Conservation (phyloP, 129 eudicot species). For the Deinandra increscens region DNA sequence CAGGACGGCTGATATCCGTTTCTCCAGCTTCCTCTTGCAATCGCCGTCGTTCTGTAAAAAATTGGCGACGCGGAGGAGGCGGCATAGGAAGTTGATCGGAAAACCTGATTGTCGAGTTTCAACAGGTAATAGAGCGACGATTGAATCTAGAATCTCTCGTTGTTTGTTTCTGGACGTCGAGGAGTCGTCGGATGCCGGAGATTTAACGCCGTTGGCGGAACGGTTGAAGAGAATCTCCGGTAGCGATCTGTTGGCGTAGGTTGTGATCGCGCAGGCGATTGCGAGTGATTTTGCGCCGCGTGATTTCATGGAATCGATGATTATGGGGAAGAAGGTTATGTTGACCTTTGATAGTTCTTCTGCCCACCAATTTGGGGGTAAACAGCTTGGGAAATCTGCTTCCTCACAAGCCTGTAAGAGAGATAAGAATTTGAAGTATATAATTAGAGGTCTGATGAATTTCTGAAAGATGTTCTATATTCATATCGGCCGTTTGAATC, state of each 20-base stretch:
- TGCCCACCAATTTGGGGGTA: slow-evolving; percentile 97
- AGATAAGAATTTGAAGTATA: background rate
- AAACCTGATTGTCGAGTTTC: slow-evolving; percentile 54
- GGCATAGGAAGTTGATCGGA: slow-evolving; percentile 76
- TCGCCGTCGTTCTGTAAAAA: slow-evolving; percentile 46
- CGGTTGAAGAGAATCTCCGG: slow-evolving; percentile 71
- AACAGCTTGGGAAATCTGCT: slow-evolving; percentile 84
- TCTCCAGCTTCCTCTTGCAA: slow-evolving; percentile 67
- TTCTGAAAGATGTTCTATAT: too few species aligned
- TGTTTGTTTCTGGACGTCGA: slow-evolving; percentile 44
- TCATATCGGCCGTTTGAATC: too few species aligned
- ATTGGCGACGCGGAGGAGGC: slow-evolving; percentile 68
- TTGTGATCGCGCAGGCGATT: slow-evolving; percentile 69
- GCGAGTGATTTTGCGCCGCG: slow-evolving; percentile 69
- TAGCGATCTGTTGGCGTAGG: slow-evolving; percentile 71
- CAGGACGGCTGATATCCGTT: slow-evolving; percentile 52
- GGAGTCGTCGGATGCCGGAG: slow-evolving; percentile 23
- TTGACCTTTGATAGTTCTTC: slow-evolving; percentile 75
- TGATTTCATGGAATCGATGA: slow-evolving; percentile 59
- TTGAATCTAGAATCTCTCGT: slow-evolving; percentile 51
- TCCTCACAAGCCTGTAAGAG: slow-evolving; percentile 69
- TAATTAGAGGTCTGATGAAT: too few species aligned
- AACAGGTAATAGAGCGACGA: slow-evolving; percentile 58
- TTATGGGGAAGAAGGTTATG: slow-evolving; percentile 52
- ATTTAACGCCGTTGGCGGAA: slow-evolving; percentile 43